Evolutionary conservation across 2,329 filamentous ascomycete genomes (phyloP), one percentile per base, ranked within the genome.

Genomic region (Bimuria novae-zelandiae): DNA sequence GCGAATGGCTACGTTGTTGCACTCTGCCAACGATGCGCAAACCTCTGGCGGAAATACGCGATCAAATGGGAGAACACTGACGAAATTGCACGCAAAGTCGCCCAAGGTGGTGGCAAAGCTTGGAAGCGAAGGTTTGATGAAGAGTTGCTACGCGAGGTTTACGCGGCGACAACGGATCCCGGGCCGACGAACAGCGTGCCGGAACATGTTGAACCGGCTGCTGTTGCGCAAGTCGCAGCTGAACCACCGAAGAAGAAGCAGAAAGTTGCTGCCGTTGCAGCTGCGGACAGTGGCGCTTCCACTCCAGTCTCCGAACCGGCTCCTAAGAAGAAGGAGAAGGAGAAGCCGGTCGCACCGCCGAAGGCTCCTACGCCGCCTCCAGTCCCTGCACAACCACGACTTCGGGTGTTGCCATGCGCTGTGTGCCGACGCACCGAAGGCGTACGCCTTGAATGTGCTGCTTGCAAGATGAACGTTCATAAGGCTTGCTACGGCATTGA

Each of bases 41-140:
- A 94, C 65, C 79, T 99, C 7, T 99, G 94, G 94, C 88, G 94
- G 44, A 90, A 93, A 60, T 99, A 99, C 73, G 93, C 89, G 14
- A 91, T 99, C 56, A 90, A 95, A 61, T 99, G 91, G 86, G 94
- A 97, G 73, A 90, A 96, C 61, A 83, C 92, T 12, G 94, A 97
- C 36, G 93, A 97, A 65, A 84, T 96, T 32, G 85, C 88, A 33
- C 96, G 92, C 77, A 96, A 96, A 76, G 86, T 95, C 36, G 84
- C 87, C 1, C 85, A 89, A 59, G 85, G 87, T 40, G 90, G 91
- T 37, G 89, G 89, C 40, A 88, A 90, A 62, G 88, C 89, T 4
- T 92, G 88, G 85, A 95, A 94, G 76, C 86, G 90, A 53, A 90
- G 89, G 69, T 87, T 96, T 52, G 94, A 99, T 60, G 93, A 97